Conservation (phyloP, 2,329 filamentous ascomycete genomes). For the Coniochaeta ligniaria region DNA sequence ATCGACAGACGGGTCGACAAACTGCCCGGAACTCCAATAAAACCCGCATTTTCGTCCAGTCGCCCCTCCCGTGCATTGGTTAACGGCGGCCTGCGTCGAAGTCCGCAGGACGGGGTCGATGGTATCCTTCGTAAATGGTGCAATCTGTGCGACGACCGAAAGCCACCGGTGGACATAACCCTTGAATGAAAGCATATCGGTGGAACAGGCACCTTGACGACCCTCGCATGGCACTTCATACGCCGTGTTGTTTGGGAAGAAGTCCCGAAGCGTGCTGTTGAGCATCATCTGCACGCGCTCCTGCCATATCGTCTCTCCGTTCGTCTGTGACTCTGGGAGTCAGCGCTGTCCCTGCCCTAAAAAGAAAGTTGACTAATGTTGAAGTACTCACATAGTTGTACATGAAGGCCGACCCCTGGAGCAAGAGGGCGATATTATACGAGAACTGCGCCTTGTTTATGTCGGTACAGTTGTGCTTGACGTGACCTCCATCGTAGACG, state of each 20-base stretch:
- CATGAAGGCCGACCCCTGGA: slow-evolving; percentile 60
- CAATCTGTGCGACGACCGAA: slow-evolving; percentile 49
- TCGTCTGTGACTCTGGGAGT: slow-evolving; percentile 28
- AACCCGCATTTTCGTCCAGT: slow-evolving; percentile 56
- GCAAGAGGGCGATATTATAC: slow-evolving; percentile 55
- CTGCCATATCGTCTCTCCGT: slow-evolving; percentile 47
- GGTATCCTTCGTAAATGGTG: slow-evolving; percentile 44
- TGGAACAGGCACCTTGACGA: slow-evolving; percentile 48
- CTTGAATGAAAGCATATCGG: slow-evolving; percentile 68
- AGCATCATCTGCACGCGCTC: slow-evolving; percentile 46
- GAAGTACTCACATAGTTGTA: slow-evolving; percentile 49
- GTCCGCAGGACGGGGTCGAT: slow-evolving; percentile 50
- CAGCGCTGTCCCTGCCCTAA: neutral
- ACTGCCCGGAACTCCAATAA: slow-evolving; percentile 42
- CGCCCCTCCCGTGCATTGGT: slow-evolving; percentile 54
- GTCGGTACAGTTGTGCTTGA: slow-evolving; percentile 48
- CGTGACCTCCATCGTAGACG: slow-evolving; percentile 56
- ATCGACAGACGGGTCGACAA: slow-evolving; percentile 36
- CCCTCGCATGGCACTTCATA: slow-evolving; percentile 61
- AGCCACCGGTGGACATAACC: slow-evolving; percentile 62
- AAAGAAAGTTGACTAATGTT: neutral
- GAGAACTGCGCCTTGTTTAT: slow-evolving; percentile 57
- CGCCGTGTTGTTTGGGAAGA: slow-evolving; percentile 54
- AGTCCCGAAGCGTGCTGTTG: slow-evolving; percentile 35
- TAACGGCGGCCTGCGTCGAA: slow-evolving; percentile 51